Base-by-base conservation (phyloP, 2,329 filamentous ascomycete genomes). In the Xylaria sp. region DNA sequence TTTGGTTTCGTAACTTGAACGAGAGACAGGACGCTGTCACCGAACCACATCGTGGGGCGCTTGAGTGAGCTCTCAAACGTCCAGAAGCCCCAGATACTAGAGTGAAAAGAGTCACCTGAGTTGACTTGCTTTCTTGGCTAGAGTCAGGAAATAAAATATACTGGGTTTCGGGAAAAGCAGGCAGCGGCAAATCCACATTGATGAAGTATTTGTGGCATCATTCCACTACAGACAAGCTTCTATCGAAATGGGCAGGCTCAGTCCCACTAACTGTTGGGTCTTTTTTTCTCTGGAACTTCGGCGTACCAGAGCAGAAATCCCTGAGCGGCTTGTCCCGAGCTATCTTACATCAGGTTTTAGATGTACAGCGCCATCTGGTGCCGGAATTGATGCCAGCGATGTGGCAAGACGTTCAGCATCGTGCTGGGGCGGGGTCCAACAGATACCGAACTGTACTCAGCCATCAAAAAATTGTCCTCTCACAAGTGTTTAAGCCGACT, bases 161-260 rank as follows among this genome's bases (percentile, higher is more conserved):
- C 12, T 46, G 33, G 23, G 15, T 57, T n/a, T 37, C 21, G 1
- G 53, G 53, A 6, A 57, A 57, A 12, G 42, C 53, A 15, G 53
- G 53, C 3, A n/a, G 31, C 15, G 42, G 53, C 17, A 56, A 56
- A 25, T 56, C 53, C 3, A 56, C 53, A 5, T 17, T 56, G 14
- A 56, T 56, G 21, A 56, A 56, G 33, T 47, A 19, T 21, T 15
- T 56, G 9, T 28, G 25, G 12, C 15, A 31, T 3, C 53, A 56
- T 35, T 3, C 37, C 11, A 21, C 6, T 2, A 56, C 53, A 4
- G 25, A 25, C 31, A 12, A 28, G 14, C n/a, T 37, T 45, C n/a
- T 56, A 17, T 21, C 33, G 14, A 17, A 23, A 15, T 56, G 42
- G 53, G 53, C 43, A 9, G 9, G 35, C 3, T 12, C 14, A 5